Percentiles rank a stretch among this genome's conserved stretches.
Conservation (phyloP, 2,329 filamentous ascomycete genomes). For the Ophiostoma tasmaniense region DNA sequence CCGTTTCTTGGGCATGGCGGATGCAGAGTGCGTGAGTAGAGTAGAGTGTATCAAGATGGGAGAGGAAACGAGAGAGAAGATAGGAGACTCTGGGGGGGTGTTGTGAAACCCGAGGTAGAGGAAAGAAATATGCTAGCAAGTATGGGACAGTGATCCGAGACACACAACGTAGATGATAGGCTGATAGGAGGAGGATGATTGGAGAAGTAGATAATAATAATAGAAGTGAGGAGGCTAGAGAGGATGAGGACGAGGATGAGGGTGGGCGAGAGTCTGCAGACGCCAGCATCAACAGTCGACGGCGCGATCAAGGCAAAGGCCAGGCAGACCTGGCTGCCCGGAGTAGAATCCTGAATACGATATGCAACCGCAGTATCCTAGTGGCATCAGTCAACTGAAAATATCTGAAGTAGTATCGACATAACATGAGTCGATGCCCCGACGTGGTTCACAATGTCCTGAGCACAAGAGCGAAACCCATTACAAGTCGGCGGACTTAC, state of each 20-base stretch:
- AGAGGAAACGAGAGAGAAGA: background rate
- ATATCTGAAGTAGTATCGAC: too few species aligned
- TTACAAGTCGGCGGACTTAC: too few species aligned
- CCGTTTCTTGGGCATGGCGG: slow-evolving; percentile 56
- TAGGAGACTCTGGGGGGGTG: background rate
- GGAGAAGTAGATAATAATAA: background rate
- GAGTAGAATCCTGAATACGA: background rate
- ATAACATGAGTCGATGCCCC: background rate
- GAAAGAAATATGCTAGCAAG: background rate
- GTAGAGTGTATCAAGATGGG: background rate
- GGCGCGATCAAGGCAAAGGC: background rate
- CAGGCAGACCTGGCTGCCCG: background rate
- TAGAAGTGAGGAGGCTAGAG: too few species aligned
- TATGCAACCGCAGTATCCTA: too few species aligned
- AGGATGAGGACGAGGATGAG: background rate
- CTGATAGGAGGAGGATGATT: background rate
- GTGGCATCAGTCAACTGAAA: too few species aligned
- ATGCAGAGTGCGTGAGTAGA: background rate
- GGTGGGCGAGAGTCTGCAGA: background rate
- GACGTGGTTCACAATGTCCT: background rate
- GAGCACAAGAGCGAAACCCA: background rate
- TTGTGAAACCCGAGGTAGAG: slow-evolving; percentile 13
- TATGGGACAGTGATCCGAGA: slow-evolving; percentile 13
- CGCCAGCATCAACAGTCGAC: background rate
- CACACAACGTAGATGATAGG: slow-evolving; percentile 7